phyloP scores from a whole-genome alignment of 805 yeast species.

The Cyberlindnera saturnus region DNA sequence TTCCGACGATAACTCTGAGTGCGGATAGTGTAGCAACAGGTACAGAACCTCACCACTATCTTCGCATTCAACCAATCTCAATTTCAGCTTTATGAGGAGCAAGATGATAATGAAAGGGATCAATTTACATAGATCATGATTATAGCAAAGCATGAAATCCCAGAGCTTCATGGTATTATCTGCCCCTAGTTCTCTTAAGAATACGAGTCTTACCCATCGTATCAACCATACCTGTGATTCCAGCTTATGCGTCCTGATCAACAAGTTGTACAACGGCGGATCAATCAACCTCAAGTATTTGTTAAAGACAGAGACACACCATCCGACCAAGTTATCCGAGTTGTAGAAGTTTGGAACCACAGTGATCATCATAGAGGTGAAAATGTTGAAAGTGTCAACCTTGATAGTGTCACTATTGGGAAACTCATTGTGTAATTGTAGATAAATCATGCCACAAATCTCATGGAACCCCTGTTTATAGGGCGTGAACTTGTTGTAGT shows the following conservation, averaged over 20 bases:
- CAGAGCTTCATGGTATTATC: conserved; percentile 31
- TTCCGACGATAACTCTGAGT: conserved; percentile 21
- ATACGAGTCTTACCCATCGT: conserved; percentile 39
- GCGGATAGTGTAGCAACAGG: conserved; percentile 41
- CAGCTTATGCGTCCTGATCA: conserved; percentile 36
- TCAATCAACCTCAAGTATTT: conserved; percentile 38
- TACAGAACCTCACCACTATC: conserved; percentile 45
- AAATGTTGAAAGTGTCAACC: conserved; percentile 37
- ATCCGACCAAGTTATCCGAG: conserved; percentile 35
- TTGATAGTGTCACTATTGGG: conserved; percentile 9
- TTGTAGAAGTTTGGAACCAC: conserved; percentile 38
- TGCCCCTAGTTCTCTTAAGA: conserved; percentile 40
- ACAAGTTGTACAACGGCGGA: conserved; percentile 38
- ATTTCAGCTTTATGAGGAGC: conserved; percentile 37
- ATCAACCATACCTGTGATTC: conserved; percentile 50
- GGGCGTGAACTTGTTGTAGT: conserved; percentile 19
- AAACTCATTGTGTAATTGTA: conserved; percentile 34
- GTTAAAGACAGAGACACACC: conserved; percentile 38
- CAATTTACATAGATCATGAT: conserved; percentile 27
- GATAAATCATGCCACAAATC: conserved; percentile 40
- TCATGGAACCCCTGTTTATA: conserved; percentile 52
- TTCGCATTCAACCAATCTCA: conserved; percentile 34
- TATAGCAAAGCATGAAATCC: conserved; percentile 35
- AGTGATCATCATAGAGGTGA: conserved; percentile 37
- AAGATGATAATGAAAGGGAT: conserved; percentile 35